A percentile compares a stretch with the other conserved stretches of the same genome.
phyloP scores from a whole-genome alignment of 306 rosid species.

The Vigna nakashimae region DNA sequence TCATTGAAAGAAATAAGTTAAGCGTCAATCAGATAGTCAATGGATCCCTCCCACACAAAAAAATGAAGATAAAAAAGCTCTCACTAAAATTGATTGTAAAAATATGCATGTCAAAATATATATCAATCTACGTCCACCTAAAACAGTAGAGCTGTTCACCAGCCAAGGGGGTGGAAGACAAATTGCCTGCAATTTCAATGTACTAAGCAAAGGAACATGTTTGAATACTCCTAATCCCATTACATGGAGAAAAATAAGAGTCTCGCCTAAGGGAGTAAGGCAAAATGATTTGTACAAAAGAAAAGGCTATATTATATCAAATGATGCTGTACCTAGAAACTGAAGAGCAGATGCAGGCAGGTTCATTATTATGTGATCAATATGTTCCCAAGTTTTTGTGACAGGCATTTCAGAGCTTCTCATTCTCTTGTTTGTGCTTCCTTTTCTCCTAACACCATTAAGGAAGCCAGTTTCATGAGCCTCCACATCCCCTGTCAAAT shows the following conservation, averaged over 20 bases:
- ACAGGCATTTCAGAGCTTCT: constrained; percentile 53
- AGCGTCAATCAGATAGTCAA: constrained; percentile 19
- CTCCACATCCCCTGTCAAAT: constrained; percentile 56
- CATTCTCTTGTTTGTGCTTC: constrained; percentile 71
- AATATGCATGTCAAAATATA: neutral
- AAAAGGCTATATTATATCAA: constrained; percentile 39
- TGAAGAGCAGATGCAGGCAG: constrained; percentile 95
- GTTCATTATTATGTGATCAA: constrained; percentile 92
- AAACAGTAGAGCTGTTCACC: neutral
- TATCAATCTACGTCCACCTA: neutral
- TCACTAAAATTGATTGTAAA: constrained; percentile 24
- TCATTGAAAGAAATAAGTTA: neutral
- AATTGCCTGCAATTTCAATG: neutral
- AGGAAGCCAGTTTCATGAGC: constrained; percentile 39
- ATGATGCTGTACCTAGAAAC: constrained; percentile 70
- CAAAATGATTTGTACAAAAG: constrained; percentile 13
- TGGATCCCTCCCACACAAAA: constrained; percentile 24
- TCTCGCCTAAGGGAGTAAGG: neutral
- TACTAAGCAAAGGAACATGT: neutral
- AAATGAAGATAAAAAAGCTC: constrained; percentile 10
- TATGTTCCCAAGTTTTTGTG: constrained; percentile 76
- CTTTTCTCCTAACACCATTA: constrained; percentile 57
- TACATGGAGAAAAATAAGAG: constrained; percentile 30
- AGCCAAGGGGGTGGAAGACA: neutral
- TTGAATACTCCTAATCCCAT: neutral